These are phyloP conservation scores for Lasiodiplodia sp. DNA, from an alignment of 2,329 filamentous ascomycete genomes.

Conservation along the genomic window DNA sequence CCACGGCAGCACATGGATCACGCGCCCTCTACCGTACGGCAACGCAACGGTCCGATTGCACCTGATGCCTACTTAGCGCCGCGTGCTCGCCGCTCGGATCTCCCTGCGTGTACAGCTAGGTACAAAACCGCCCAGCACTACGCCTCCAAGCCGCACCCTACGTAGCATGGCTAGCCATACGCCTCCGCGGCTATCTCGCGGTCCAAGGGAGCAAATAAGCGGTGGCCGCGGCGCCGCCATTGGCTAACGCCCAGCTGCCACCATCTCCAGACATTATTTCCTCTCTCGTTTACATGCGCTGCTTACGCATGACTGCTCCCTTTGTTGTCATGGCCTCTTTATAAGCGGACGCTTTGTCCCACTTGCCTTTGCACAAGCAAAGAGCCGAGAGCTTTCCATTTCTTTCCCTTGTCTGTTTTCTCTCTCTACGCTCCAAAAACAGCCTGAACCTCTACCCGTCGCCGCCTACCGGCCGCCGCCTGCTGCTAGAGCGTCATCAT, in stretches of 20 bases:
- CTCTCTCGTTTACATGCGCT: constrained; percentile 3
- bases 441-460: not conserved
- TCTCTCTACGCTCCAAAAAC: not conserved
- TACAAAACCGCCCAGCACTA: constrained; percentile 10
- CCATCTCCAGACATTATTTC: constrained; percentile 5
- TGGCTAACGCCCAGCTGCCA: not conserved
- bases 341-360: constrained; percentile 22
- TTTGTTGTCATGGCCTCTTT: constrained; percentile 17
- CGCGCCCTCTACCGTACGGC: constrained; percentile 1
- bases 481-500: not conserved
- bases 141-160: constrained; percentile 17
- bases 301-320: constrained; percentile 16
- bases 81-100: constrained; percentile 8
- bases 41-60: constrained; percentile 22
- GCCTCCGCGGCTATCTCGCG: constrained; percentile 8
- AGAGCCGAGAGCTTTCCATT: not conserved
- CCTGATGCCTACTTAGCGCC: constrained; percentile 9
- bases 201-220: constrained; percentile 4
- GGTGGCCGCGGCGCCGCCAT: constrained; percentile 9
- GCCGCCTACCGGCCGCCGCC: not conserved
- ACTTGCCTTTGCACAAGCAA: not conserved
- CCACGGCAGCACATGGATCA: not conserved
- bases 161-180: constrained; percentile 11
- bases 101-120: constrained; percentile 6
- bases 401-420: not conserved